Evolutionary conservation across 805 yeast genomes (phyloP), one percentile per base, ranked within the genome.

Genomic region (Cyberlindnera meyerae): DNA sequence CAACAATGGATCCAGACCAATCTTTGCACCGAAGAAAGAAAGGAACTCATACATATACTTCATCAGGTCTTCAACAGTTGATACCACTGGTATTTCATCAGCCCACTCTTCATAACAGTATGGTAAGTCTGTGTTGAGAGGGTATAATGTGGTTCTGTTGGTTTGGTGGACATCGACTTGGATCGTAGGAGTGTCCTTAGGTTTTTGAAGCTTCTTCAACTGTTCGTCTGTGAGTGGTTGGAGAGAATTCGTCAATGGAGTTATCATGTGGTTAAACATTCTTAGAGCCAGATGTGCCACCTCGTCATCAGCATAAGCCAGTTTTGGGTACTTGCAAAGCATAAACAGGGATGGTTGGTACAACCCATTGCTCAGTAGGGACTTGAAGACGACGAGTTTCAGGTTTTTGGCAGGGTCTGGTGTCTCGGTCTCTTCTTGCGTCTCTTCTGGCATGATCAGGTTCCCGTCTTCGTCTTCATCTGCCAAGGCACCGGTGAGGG

Each of bases 401-500:
- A 60, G 62, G 25, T 63, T 61, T 13, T 22, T 5, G 8, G 24
- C 18, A 11, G 26, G 21, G 2, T 31, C 27, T 20, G 14, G 15
- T 1, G 20, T 20, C 13, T 29, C 31, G 9, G 29, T 18, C 14
- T 36, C 22, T 20, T 39, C 30, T 9, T 28, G 18, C 7, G 15
- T 30, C 5, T 31, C 43, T 14, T 32, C 40, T 11, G 29, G 37
- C 34, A 27, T 35, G 13, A 18, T 40, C 5, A 53, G 22, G 9
- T 33, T 34, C 11, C 51, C 60, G n/a, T 61, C 65, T 7, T 68
- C 76, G 17, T 75, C 82, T 14, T 75, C 84, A 24, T 82, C 90
- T 4, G 70, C 66, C 26, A 89, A 64, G 0, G 96, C 95, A 8
- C 93, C 93, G 6, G 96, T 96, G 48, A 88, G 56, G 0, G 97